These are phyloP conservation scores for Fraxinus baroniana DNA, from an alignment of 305 asterid genomes.

Conservation along the genomic window DNA sequence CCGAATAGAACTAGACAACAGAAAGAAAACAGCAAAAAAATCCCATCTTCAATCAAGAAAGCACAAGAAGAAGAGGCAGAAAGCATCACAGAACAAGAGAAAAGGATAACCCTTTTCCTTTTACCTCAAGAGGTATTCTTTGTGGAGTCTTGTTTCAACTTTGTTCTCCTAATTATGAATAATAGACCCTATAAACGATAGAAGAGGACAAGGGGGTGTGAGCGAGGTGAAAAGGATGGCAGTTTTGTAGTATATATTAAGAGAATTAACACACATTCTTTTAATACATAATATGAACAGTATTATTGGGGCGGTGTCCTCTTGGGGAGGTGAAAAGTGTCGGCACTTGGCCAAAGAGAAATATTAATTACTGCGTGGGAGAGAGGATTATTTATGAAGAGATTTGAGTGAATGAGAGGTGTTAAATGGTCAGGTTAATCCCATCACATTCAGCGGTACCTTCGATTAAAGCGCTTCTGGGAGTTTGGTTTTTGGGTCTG, in stretches of 20 bases:
- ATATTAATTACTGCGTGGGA: conserved; percentile 14
- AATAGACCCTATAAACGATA: conserved; percentile 31
- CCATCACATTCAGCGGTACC: not conserved
- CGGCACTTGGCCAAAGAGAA: conserved; percentile 29
- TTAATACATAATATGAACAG: not conserved
- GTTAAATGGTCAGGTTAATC: conserved; percentile 6
- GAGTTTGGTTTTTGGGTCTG: not conserved
- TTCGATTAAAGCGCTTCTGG: not conserved
- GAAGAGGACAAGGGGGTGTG: conserved; percentile 2
- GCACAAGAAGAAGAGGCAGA: not conserved
- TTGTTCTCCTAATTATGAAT: conserved; percentile 34
- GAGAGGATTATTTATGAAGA: conserved; percentile 1
- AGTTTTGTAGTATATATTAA: conserved; percentile 3
- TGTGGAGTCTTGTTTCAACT: conserved; percentile 30
- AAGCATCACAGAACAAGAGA: not conserved
- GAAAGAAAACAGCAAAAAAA: conserved; percentile 10
- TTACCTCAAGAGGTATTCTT: conserved; percentile 16
- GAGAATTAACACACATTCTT: not conserved
- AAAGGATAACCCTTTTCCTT: not conserved
- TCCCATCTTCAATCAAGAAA: conserved; percentile 6
- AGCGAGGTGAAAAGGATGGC: conserved; percentile 26
- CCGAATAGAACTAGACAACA: conserved; percentile 3
- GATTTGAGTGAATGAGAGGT: conserved; percentile 1
- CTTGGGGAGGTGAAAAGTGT: conserved; percentile 53
- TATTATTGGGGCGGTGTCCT: conserved; percentile 20